phyloP scores from a whole-genome alignment of 352 stramenopile species.

The Globisporangium polare region DNA sequence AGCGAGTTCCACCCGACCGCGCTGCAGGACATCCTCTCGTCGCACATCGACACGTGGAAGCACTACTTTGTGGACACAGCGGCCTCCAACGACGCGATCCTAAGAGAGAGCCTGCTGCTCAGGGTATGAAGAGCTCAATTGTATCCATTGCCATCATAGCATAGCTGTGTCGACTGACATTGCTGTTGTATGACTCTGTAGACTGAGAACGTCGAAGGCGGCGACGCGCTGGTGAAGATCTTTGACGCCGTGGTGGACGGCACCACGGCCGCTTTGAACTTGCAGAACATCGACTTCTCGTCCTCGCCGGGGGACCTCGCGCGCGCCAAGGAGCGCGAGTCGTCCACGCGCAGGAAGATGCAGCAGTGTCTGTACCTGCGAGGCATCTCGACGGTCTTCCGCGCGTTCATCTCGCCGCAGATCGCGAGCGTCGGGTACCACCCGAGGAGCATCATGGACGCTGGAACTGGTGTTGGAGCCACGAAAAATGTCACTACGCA shows the following conservation, averaged over 20 bases:
- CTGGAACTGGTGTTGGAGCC: not conserved
- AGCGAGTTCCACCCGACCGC: conserved; percentile 56
- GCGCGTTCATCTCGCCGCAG: conserved; percentile 36
- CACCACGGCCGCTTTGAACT: conserved; percentile 37
- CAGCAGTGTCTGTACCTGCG: conserved; percentile 57
- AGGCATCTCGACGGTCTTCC: conserved; percentile 40
- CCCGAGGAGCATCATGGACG: conserved; percentile 26
- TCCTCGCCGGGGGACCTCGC: conserved; percentile 31
- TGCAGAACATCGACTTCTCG: conserved; percentile 42
- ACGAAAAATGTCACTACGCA: not conserved
- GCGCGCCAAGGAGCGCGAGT: conserved; percentile 26
- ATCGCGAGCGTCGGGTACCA: conserved; percentile 43
- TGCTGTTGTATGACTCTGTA: conserved; percentile 10
- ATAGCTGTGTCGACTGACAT: not conserved
- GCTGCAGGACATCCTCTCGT: conserved; percentile 61
- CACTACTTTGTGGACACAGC: conserved; percentile 66
- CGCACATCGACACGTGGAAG: conserved; percentile 56
- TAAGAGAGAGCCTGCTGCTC: conserved; percentile 44
- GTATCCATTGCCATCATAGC: not conserved
- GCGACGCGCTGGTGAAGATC: conserved; percentile 43
- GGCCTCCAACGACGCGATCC: conserved; percentile 42
- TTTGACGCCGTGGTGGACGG: conserved; percentile 41
- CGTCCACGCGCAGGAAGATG: conserved; percentile 35
- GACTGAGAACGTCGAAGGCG: conserved; percentile 50
- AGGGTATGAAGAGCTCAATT: conserved; percentile 22